Base-by-base conservation (phyloP, 75 land plant species). In the Picea glauca region DNA sequence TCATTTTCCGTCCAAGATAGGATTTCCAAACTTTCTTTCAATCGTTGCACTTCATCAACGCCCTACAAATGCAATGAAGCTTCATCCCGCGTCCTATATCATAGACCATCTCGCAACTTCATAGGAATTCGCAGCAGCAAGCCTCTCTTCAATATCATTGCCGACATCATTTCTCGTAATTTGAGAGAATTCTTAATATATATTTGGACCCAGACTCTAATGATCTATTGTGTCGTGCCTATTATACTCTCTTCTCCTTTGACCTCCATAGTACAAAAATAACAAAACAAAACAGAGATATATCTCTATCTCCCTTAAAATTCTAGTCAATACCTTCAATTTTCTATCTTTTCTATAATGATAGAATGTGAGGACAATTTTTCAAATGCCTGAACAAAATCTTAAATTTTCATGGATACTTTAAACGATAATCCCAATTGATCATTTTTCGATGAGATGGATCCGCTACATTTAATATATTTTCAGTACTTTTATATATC, bases 161-260 rank as follows among this genome's bases (percentile, higher is more conserved):
- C 33, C 40, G 79, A 14, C 61, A n/a, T 33, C 79, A 54, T 13
- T 14, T 65, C 17, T 78, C 84, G 13, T 74, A 74, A 13, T 73
- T 72, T 5, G 58, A 72, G 14, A 79, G 14, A n/a, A 72, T 72
- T 40, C 63, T 32, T 9, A 83, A 5, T 77, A 72, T 79, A 18
- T 83, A 82, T 3, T 79, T 76, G 13, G 58, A 65, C 82, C 68
- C 46, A 40, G 33, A 54, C 31, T 35, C 75, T 73, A 58, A 79
- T 12, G 15, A 79, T 83, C 14, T 83, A 77, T 60, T 74, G 81
- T 18, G 84, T 77, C 43, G 70, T 76, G 60, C 70, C 82, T 14
- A 62, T 26, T n/a, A 63, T 68, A 5, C 79, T 40, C 58, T 81
- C 80, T 20, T 81, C 77, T 13, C 77, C 77, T 17, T 75, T 62